A percentile compares a stretch with the other conserved stretches of the same genome.
These are phyloP conservation scores for Epicoccum nigrum DNA, from an alignment of 2,329 filamentous ascomycete genomes.

Conservation along the genomic window DNA sequence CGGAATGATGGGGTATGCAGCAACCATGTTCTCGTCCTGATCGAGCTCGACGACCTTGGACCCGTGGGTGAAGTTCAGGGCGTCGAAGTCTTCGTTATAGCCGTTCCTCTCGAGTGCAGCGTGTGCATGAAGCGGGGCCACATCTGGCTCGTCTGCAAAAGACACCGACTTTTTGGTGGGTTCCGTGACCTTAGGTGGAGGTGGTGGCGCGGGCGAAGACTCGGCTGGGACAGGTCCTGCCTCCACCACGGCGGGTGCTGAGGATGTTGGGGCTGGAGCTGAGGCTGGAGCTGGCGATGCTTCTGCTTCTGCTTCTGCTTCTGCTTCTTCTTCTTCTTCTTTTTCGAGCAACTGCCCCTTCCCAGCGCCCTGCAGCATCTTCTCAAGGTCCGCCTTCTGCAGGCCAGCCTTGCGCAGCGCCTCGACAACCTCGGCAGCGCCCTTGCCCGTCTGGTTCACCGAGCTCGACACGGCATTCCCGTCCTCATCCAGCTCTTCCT, in stretches of 20 bases:
- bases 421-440: constrained; percentile 71
- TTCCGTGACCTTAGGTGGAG: constrained; percentile 1
- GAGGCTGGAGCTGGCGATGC: background rate
- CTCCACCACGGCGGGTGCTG: background rate
- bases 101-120: constrained; percentile 25
- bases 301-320: background rate
- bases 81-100: constrained; percentile 36
- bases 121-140: constrained; percentile 39
- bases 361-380: constrained; percentile 18
- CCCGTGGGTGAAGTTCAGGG: constrained; percentile 39
- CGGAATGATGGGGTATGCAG: constrained; percentile 64
- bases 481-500: constrained; percentile 89
- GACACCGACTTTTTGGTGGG: constrained; percentile 64
- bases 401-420: constrained; percentile 76
- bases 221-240: background rate
- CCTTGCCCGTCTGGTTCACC: constrained; percentile 64
- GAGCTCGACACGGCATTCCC: constrained; percentile 74
- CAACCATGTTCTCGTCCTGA: constrained; percentile 50
- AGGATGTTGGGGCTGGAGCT: no score
- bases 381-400: constrained; percentile 49
- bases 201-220: background rate
- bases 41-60: constrained; percentile 52
- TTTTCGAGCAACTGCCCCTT: background rate
- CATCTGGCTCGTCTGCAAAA: constrained; percentile 64
- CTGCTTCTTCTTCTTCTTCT: no score